phyloP scores from a whole-genome alignment of 164 flowering plant species.

The Aristolochia fimbriata region DNA sequence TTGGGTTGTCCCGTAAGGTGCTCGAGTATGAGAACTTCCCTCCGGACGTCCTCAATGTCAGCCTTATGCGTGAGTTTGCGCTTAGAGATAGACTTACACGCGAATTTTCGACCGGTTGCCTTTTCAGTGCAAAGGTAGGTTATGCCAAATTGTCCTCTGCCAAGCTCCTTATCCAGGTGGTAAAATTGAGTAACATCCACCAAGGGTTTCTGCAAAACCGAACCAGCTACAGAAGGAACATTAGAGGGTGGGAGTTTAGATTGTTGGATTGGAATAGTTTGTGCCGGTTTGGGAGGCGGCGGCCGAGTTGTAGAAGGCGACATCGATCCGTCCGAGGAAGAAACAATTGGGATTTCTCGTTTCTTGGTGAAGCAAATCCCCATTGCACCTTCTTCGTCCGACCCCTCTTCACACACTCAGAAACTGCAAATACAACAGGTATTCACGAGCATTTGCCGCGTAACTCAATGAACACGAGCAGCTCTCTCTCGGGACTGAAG shows the following conservation, averaged over 20 bases:
- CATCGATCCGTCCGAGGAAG: neutral
- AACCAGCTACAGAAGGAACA: too few species aligned
- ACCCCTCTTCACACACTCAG: too few species aligned
- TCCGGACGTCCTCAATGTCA: slow-evolving; percentile 55
- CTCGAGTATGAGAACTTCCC: slow-evolving; percentile 65
- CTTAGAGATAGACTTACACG: slow-evolving; percentile 78
- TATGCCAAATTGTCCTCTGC: slow-evolving; percentile 79
- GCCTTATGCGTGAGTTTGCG: slow-evolving; percentile 35
- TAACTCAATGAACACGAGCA: neutral
- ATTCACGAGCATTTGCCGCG: neutral
- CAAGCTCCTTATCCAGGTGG: slow-evolving; percentile 50
- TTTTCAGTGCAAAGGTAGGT: slow-evolving; percentile 65
- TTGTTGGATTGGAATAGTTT: neutral
- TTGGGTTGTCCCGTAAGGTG: slow-evolving; percentile 82
- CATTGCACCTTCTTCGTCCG: neutral
- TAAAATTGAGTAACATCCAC: slow-evolving; percentile 38
- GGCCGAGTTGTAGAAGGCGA: neutral
- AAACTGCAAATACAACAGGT: too few species aligned
- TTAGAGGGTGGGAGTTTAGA: neutral
- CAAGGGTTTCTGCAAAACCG: too few species aligned
- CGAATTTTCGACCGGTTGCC: slow-evolving; percentile 45
- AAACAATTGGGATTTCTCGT: neutral
- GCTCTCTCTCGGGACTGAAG: neutral
- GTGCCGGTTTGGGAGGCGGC: neutral
- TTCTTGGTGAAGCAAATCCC: neutral